Percentiles rank a stretch among this genome's conserved stretches.
Evolutionary conservation across 768 basidiomycete species (phyloP).

Genomic region (Imleria badia): DNA sequence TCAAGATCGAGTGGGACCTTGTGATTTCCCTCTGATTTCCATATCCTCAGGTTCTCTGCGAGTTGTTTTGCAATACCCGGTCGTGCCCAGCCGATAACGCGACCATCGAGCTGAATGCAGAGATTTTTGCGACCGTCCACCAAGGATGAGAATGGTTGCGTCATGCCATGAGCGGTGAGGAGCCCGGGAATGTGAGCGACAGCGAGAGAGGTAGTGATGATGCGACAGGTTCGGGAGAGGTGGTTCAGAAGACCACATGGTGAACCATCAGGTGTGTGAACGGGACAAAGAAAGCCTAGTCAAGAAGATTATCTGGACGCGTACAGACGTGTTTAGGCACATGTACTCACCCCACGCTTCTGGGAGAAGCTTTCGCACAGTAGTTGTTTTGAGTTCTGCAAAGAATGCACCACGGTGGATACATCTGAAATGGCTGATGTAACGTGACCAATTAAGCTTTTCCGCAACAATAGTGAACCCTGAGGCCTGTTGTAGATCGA

Average conservation of each 20-base stretch:
- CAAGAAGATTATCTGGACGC: conserved; percentile 8
- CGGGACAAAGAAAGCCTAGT: conserved; percentile 93
- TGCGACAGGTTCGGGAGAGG: conserved; percentile 88
- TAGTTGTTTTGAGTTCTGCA: conserved; percentile 96
- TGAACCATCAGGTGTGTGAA: conserved; percentile 97
- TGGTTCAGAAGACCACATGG: conserved; percentile 98
- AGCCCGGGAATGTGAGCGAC: conserved; percentile 80
- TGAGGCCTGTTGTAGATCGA: conserved; percentile 95
- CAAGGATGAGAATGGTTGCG: conserved; percentile 76
- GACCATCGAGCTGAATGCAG: conserved; percentile 93
- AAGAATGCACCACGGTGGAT: conserved; percentile 99
- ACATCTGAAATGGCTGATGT: conserved; percentile 96
- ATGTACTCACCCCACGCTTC: conserved; percentile 88
- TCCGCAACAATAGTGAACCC: conserved; percentile 99
- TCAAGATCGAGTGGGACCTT: conserved; percentile 91
- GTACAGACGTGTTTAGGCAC: neutral
- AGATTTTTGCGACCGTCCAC: conserved; percentile 82
- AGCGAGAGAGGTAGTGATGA: conserved; percentile 74
- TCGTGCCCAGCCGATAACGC: conserved; percentile 91
- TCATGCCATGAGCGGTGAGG: conserved; percentile 90
- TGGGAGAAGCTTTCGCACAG: conserved; percentile 92
- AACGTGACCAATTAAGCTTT: conserved; percentile 98
- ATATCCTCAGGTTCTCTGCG: conserved; percentile 81
- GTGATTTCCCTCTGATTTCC: conserved; percentile 89
- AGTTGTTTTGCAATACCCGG: conserved; percentile 72